These are phyloP conservation scores for Tremella mesenterica DNA, from an alignment of 768 basidiomycete species.

Conservation along the genomic window DNA sequence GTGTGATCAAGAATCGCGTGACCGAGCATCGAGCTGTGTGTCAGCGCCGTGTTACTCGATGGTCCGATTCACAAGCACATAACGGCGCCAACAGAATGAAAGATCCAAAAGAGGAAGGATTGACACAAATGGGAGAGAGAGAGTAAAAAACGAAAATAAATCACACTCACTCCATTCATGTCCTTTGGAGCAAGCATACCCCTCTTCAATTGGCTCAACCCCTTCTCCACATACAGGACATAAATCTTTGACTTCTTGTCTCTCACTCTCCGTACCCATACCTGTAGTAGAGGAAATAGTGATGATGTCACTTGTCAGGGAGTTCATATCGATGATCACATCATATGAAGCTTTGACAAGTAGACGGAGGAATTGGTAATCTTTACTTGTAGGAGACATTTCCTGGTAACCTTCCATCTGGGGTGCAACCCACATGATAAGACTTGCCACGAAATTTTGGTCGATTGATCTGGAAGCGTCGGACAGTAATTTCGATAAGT, in stretches of 20 bases:
- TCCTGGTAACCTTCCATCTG: slow-evolving; percentile 1
- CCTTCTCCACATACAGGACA: slow-evolving; percentile 11
- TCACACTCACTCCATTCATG: slow-evolving; percentile 33
- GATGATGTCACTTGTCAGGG: not conserved
- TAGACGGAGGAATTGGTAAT: not conserved
- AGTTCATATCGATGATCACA: not conserved
- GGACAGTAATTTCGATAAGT: too few species aligned
- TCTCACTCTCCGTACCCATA: slow-evolving; percentile 12
- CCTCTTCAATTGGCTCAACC: not conserved
- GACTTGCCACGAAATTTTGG: too few species aligned
- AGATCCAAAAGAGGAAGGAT: too few species aligned
- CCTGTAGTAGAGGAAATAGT: not conserved
- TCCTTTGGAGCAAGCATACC: slow-evolving; percentile 16
- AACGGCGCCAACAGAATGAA: too few species aligned
- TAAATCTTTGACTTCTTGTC: slow-evolving; percentile 1
- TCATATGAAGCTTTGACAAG: not conserved
- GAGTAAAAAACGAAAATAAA: not conserved
- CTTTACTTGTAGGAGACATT: slow-evolving; percentile 1
- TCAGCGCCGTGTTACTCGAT: not conserved
- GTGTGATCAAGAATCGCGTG: slow-evolving; percentile 25
- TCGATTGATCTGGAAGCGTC: too few species aligned
- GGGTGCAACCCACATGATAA: slow-evolving; percentile 1
- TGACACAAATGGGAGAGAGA: too few species aligned
- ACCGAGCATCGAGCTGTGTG: slow-evolving; percentile 28
- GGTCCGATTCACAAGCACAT: too few species aligned